Evolutionary conservation across 192 early-diverging fungal genomes (phyloP).

Genomic region (Coemansia sp.): DNA sequence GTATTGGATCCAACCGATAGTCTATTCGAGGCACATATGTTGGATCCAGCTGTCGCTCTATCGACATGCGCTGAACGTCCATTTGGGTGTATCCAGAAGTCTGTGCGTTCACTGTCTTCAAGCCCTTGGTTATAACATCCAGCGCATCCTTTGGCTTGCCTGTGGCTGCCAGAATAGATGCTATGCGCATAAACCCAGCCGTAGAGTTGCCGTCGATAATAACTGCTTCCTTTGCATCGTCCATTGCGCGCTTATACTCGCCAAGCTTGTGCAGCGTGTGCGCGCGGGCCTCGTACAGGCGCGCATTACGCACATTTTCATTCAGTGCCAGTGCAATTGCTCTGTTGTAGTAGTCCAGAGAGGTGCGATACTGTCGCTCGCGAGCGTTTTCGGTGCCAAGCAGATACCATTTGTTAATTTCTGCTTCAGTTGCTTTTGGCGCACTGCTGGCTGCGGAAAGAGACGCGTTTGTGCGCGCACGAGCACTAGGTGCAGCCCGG

Average conservation of each 20-base stretch:
- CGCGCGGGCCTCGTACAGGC: conserved; percentile 31
- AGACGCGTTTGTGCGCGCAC: background rate
- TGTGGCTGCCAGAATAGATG: conserved; percentile 20
- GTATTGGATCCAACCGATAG: conserved; percentile 13
- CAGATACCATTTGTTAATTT: conserved; percentile 10
- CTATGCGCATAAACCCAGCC: conserved; percentile 20
- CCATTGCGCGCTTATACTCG: conserved; percentile 31
- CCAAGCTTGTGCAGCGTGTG: conserved; percentile 32
- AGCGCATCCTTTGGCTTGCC: conserved; percentile 24
- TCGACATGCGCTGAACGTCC: conserved; percentile 19
- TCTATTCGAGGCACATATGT: conserved; percentile 5
- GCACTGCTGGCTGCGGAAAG: background rate
- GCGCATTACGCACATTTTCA: conserved; percentile 14
- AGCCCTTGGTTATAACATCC: conserved; percentile 13
- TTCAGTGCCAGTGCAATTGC: conserved; percentile 28
- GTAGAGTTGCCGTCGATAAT: conserved; percentile 15
- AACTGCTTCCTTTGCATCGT: conserved; percentile 33
- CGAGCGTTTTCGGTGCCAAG: conserved; percentile 31
- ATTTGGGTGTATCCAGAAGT: conserved; percentile 17
- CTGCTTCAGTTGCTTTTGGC: background rate
- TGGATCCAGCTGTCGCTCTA: conserved; percentile 26
- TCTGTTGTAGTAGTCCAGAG: conserved; percentile 41
- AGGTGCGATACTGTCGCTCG: conserved; percentile 24
- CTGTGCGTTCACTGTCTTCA: background rate
- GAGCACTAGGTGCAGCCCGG: background rate